Evolutionary conservation across 352 stramenopile genomes (phyloP).

Genomic region (Pythium dissotocum): DNA sequence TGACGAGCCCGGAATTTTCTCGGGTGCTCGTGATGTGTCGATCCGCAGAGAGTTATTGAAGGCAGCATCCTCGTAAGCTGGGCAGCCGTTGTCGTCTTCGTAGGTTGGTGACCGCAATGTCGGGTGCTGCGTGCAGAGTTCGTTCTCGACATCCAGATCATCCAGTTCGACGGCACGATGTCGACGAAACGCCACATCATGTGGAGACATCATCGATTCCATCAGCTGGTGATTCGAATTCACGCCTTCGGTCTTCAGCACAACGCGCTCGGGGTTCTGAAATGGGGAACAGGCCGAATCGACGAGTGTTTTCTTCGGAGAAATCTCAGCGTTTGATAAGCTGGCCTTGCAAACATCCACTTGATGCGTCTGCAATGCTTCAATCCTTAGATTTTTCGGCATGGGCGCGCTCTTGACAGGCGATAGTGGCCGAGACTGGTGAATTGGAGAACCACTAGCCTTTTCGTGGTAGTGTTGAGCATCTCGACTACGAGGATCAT

Average conservation of each 20-base stretch:
- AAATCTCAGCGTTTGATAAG: neutral
- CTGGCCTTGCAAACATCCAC: neutral
- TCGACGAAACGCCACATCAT: constrained; percentile 4
- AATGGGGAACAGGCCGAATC: constrained; percentile 38
- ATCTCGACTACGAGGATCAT: neutral
- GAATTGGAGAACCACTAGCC: neutral
- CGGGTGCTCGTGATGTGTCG: neutral
- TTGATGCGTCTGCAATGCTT: neutral
- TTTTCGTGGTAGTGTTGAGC: neutral
- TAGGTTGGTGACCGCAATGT: constrained; percentile 42
- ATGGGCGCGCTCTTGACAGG: neutral
- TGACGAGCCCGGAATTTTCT: neutral
- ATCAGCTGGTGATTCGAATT: neutral
- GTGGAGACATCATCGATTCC: constrained; percentile 8
- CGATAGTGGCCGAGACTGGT: neutral
- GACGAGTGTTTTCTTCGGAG: constrained; percentile 1
- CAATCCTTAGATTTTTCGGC: neutral
- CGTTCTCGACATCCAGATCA: neutral
- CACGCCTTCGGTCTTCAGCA: neutral
- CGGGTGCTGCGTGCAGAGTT: neutral
- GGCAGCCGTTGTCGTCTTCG: constrained; percentile 60
- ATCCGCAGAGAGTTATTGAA: neutral
- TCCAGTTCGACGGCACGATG: neutral
- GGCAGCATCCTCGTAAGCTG: constrained; percentile 51
- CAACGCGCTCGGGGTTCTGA: neutral